A percentile compares a stretch with the other conserved stretches of the same genome.
Conservation (phyloP, 1,284 basidiomycete genomes). For the Ceratobasidium sp. region DNA sequence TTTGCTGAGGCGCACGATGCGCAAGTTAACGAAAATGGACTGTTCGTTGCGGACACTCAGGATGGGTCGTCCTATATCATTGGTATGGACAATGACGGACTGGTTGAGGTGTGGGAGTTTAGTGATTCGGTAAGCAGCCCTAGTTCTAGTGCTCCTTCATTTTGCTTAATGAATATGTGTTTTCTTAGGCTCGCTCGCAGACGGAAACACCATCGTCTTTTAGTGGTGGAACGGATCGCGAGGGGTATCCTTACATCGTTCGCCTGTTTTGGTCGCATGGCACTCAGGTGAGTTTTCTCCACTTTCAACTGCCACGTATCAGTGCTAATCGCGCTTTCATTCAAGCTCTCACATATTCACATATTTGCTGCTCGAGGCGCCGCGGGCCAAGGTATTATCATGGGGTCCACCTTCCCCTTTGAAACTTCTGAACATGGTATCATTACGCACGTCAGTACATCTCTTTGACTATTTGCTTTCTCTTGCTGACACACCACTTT, state of each 20-base stretch:
- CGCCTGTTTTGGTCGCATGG: slow-evolving; percentile 78
- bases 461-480: slow-evolving; percentile 26
- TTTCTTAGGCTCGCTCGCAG: slow-evolving; percentile 11
- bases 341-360: slow-evolving; percentile 56
- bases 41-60: slow-evolving; percentile 57
- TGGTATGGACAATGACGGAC: slow-evolving; percentile 58
- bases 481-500: slow-evolving; percentile 42
- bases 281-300: slow-evolving; percentile 61
- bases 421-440: slow-evolving; percentile 77
- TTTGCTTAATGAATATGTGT: neutral
- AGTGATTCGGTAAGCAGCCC: slow-evolving; percentile 63
- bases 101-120: slow-evolving; percentile 64
- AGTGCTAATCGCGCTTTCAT: neutral
- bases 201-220: slow-evolving; percentile 46
- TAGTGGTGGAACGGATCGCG: slow-evolving; percentile 65
- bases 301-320: neutral
- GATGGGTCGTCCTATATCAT: slow-evolving; percentile 69
- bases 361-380: slow-evolving; percentile 67
- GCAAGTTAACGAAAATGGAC: slow-evolving; percentile 51
- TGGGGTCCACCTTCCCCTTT: slow-evolving; percentile 76
- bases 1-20: slow-evolving; percentile 49
- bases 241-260: slow-evolving; percentile 70
- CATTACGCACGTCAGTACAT: slow-evolving; percentile 68
- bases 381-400: slow-evolving; percentile 66
- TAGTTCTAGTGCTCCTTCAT: neutral